A percentile compares a stretch with the other conserved stretches of the same genome.
Evolutionary conservation across 2,329 filamentous ascomycete species (phyloP).

Genomic region (Fusarium pilosicola): DNA sequence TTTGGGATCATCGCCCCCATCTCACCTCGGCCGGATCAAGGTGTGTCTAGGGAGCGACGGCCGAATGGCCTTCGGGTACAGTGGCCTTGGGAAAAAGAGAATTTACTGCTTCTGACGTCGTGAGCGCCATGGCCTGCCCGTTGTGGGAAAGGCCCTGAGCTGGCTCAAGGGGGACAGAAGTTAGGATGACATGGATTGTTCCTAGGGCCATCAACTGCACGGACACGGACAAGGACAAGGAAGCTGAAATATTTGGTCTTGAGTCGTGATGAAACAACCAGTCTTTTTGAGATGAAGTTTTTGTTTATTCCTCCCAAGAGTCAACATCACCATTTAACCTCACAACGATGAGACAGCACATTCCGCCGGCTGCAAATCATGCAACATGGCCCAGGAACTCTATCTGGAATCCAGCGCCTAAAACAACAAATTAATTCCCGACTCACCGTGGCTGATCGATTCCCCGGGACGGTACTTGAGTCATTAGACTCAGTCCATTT

Average conservation of each 20-base stretch:
- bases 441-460: conserved; percentile 7
- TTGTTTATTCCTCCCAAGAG: neutral
- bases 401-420: conserved; percentile 7
- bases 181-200: conserved; percentile 27
- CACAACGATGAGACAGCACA: neutral
- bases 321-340: neutral
- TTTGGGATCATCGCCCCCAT: conserved; percentile 18
- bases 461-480: conserved; percentile 31
- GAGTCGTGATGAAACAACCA: conserved; percentile 24
- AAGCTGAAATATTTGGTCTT: conserved; percentile 18
- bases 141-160: conserved; percentile 37
- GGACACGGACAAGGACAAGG: conserved; percentile 30
- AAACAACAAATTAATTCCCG: conserved; percentile 6
- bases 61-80: conserved; percentile 4
- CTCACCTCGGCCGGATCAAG: conserved; percentile 30
- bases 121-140: conserved; percentile 33
- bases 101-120: conserved; percentile 36
- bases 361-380: conserved; percentile 5
- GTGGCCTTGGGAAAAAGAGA: neutral
- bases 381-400: neutral
- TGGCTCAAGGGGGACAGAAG: conserved; percentile 39
- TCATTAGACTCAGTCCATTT: conserved; percentile 30
- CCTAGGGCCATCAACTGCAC: conserved; percentile 28
- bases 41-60: conserved; percentile 21
- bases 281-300: neutral